Base-by-base conservation (phyloP, 176 grass and related monocot genomes). In the Avena atlantica region DNA sequence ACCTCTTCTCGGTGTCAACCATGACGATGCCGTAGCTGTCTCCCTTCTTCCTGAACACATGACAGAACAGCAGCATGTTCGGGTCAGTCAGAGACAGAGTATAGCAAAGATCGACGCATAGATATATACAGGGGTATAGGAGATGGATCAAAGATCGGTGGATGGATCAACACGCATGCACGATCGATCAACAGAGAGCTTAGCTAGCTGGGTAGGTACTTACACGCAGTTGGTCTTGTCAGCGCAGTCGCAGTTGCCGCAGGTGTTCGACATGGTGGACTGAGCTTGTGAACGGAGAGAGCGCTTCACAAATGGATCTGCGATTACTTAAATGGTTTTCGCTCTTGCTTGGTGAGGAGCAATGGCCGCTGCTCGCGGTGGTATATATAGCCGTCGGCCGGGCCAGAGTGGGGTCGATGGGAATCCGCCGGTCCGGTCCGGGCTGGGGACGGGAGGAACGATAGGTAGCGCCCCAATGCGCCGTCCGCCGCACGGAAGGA, bases 211-310 rank as follows among this genome's bases (percentile, higher is more conserved):
- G 72, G 17, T 1, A 2, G 72, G 17, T 1, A 77, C 93, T 94
- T 94, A 98, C 96, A 37, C 15, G 24, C 96, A 98, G 78, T 94
- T 81, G 86, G 21, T 88, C 93, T 89, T 95, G 88, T 93, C 90
- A 71, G 93, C 80, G 37, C 96, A 98, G 93, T 98, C 93, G 88
- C 96, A 98, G 92, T 89, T 94, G 83, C 84, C 93, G 92, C 96
- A 95, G 57, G 85, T 92, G 90, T 62, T 70, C 57, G 96, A 92
- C 96, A 98, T 95, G 90, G 53, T 81, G 14, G 25, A 20, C 20
- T 55, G 52, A 13, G 0, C 15, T 31, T 50, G 75, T 59, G 65
- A 4, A 2, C 61, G 58, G 23, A 64, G 44, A 47, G 61, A 25
- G 6, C 36, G 34, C 53, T 15, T 9, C 16, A 5, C 48, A 6